Base-by-base conservation (phyloP, 306 rosid genomes). In the Cicer pinnatifidum region DNA sequence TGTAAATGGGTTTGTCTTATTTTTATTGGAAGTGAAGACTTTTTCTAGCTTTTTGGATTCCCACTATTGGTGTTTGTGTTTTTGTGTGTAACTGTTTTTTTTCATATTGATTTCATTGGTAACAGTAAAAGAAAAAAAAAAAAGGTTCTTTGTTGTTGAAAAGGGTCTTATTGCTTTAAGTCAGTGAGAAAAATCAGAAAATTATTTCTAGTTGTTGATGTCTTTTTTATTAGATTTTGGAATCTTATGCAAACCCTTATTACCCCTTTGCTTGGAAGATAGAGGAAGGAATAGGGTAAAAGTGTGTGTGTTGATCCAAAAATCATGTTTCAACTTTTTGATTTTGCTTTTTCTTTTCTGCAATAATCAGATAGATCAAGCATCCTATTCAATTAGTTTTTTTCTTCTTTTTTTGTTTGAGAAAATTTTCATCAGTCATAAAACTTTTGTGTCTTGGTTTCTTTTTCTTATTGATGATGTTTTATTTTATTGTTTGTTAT, bases 161-260 rank as follows among this genome's bases (percentile, higher is more conserved):
- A 86, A 83, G 81, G 67, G 72, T 63, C 20, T 45, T 78, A 82
- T 28, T 28, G 35, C 91, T 85, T 90, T 85, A 67, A 78, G 79
- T 76, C 67, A 80, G 39, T 75, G 65, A 60, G 66, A 47, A 69
- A 76, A 59, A 33, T 59, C 38, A 56, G 41, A 65, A 76, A 59
- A 33, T 59, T 13, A 56, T 56, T 56, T 56, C 37, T 56, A 56
- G 38, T 59, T 15, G 35, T 33, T 79, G 71, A 63, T 74, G 58
- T 75, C 73, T 81, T 72, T 45, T 74, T 47, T 61, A 47, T 76
- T 69, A 57, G 68, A 80, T 19, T 67, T 63, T 19, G 44, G 78
- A 78, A 74, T 83, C 81, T 75, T 69, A 59, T 82, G 81, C 69
- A 82, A 78, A 63, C 71, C 65, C 70, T 76, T 40, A 46, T 40